Conservation (phyloP, 2,329 filamentous ascomycete species). For the Stagonosporopsis tanaceti region DNA sequence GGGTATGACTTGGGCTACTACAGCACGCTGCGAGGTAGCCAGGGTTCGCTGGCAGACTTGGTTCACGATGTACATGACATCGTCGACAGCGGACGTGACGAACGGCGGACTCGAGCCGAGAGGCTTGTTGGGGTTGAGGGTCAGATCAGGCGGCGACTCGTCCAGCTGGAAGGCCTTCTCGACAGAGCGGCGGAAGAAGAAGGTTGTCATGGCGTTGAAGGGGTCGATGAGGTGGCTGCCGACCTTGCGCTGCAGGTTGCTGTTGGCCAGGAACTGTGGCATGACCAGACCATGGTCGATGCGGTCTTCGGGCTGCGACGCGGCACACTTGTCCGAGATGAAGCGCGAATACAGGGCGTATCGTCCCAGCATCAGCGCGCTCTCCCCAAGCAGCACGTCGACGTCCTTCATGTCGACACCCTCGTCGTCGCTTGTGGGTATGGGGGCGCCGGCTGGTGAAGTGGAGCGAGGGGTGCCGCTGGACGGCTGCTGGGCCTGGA, state of each 20-base stretch:
- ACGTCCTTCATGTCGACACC: slow-evolving; percentile 96
- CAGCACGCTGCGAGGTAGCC: slow-evolving; percentile 81
- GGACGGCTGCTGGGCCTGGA: slow-evolving; percentile 72
- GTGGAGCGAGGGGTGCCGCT: slow-evolving; percentile 72
- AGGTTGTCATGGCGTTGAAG: slow-evolving; percentile 92
- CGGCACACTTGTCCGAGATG: slow-evolving; percentile 80
- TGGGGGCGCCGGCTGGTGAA: slow-evolving; percentile 71
- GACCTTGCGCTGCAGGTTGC: slow-evolving; percentile 82
- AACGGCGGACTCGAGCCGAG: slow-evolving; percentile 83
- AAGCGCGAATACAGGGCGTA: slow-evolving; percentile 96
- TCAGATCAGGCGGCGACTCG: slow-evolving; percentile 81
- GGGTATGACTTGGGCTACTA: slow-evolving; percentile 80
- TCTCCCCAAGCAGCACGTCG: slow-evolving; percentile 85
- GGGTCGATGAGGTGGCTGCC: slow-evolving; percentile 75
- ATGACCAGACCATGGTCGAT: slow-evolving; percentile 66
- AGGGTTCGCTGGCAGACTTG: slow-evolving; percentile 87
- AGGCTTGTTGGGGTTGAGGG: slow-evolving; percentile 74
- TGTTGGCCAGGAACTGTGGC: slow-evolving; percentile 78
- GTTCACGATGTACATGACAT: slow-evolving; percentile 99
- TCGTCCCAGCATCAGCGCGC: slow-evolving; percentile 87
- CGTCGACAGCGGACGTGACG: slow-evolving; percentile 94
- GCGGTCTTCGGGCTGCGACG: slow-evolving; percentile 58
- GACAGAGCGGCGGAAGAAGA: slow-evolving; percentile 95
- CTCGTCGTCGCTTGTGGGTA: slow-evolving; percentile 82
- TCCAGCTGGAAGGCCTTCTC: slow-evolving; percentile 98